Conservation (phyloP, 257 asterid species). For the Nicotiana undulata region DNA sequence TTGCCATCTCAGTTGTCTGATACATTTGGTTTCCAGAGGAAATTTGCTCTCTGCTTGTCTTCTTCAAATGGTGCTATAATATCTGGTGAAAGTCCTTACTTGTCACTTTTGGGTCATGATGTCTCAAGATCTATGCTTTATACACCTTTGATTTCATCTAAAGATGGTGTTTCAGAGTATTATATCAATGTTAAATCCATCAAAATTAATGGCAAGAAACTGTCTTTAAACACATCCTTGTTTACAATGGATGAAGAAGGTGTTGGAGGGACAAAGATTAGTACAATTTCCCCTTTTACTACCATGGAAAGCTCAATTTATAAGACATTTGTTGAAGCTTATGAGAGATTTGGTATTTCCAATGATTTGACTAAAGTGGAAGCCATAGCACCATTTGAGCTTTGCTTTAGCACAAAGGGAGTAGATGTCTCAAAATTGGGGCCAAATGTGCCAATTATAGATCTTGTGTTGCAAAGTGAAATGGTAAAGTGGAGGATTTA, state of each 20-base stretch:
- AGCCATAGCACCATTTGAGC: slow-evolving; percentile 54
- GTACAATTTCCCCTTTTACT: slow-evolving; percentile 52
- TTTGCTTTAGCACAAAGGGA: slow-evolving; percentile 49
- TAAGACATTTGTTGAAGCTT: slow-evolving; percentile 36
- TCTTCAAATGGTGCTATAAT: slow-evolving; percentile 47
- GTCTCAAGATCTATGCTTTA: slow-evolving; percentile 43
- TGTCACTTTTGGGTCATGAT: slow-evolving; percentile 10
- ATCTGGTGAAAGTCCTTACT: slow-evolving; percentile 51
- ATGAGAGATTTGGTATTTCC: slow-evolving; percentile 30
- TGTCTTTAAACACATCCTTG: slow-evolving; percentile 5
- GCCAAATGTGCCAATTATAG: slow-evolving; percentile 44
- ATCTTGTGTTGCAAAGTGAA: slow-evolving; percentile 81
- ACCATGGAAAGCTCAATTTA: slow-evolving; percentile 46
- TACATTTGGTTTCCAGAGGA: slow-evolving; percentile 52
- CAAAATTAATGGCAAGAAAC: slow-evolving; percentile 42
- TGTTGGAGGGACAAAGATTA: slow-evolving; percentile 35
- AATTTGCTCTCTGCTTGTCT: slow-evolving; percentile 56
- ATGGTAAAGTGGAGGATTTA: slow-evolving; percentile 70
- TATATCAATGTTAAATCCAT: slow-evolving; percentile 48
- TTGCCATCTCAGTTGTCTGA: slow-evolving; percentile 53
- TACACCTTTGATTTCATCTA: slow-evolving; percentile 44
- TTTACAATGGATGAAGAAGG: slow-evolving; percentile 27
- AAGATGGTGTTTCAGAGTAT: slow-evolving; percentile 23
- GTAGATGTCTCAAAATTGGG: slow-evolving; percentile 16
- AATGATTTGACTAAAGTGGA: slow-evolving; percentile 42